These are phyloP conservation scores for Acacia confusa DNA, from an alignment of 306 rosid genomes.

Conservation along the genomic window DNA sequence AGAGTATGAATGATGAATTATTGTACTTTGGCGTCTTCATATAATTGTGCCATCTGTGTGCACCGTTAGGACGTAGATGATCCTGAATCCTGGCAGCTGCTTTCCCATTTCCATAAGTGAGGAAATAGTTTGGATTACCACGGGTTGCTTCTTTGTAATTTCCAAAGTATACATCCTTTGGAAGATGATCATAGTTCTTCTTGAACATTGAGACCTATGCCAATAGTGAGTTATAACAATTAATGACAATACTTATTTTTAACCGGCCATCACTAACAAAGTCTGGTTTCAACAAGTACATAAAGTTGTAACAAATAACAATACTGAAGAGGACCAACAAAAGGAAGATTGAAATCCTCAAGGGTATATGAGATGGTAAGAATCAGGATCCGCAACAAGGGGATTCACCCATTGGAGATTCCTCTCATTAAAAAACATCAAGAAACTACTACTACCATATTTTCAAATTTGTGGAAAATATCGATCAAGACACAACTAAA, in stretches of 20 bases:
- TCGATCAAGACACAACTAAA: conserved; percentile 3
- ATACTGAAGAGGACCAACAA: background rate
- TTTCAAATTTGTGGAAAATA: conserved; percentile 3
- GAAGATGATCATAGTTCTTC: conserved; percentile 94
- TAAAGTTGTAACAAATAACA: conserved; percentile 9
- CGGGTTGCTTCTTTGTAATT: conserved; percentile 90
- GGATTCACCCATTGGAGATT: conserved; percentile 8
- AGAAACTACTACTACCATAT: conserved; percentile 10
- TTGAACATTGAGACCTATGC: conserved; percentile 95
- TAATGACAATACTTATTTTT: conserved; percentile 4
- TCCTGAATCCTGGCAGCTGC: conserved; percentile 94
- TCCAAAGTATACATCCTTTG: conserved; percentile 89
- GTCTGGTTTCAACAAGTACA: conserved; percentile 2
- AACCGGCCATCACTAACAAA: background rate
- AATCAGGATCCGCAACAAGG: conserved; percentile 17
- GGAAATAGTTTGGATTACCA: conserved; percentile 93
- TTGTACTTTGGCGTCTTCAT: conserved; percentile 90
- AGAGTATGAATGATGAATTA: conserved; percentile 20
- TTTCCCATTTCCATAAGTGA: conserved; percentile 98
- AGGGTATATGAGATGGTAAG: background rate
- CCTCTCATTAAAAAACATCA: background rate
- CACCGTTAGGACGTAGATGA: conserved; percentile 98
- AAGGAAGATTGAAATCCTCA: background rate
- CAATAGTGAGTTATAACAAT: conserved; percentile 16
- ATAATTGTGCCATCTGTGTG: conserved; percentile 99